phyloP scores from a whole-genome alignment of 2,329 filamentous ascomycete genomes.

The Alternaria infectoria region DNA sequence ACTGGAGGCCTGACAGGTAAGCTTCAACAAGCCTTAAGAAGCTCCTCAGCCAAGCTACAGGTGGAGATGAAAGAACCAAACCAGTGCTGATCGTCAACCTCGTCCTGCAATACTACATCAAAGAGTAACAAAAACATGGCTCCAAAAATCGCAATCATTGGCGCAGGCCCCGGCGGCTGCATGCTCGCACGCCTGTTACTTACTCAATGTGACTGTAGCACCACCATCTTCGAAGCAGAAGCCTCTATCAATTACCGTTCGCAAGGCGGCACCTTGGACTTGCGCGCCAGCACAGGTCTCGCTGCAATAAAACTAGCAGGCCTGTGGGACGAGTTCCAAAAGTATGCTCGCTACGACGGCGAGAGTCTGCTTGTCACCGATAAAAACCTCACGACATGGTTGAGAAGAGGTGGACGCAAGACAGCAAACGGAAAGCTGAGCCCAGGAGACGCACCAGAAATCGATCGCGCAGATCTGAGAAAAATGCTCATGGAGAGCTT shows the following conservation, averaged over 20 bases:
- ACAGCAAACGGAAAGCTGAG: slow-evolving; percentile 10
- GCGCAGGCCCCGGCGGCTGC: slow-evolving; percentile 54
- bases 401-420: slow-evolving; percentile 19
- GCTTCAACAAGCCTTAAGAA: background rate
- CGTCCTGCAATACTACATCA: background rate
- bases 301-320: slow-evolving; percentile 58
- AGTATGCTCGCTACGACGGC: slow-evolving; percentile 50
- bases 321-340: slow-evolving; percentile 57
- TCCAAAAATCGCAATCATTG: slow-evolving; percentile 48
- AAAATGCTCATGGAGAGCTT: slow-evolving; percentile 30
- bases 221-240: slow-evolving; percentile 57
- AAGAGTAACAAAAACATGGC: slow-evolving; percentile 1
- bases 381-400: slow-evolving; percentile 40
- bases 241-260: slow-evolving; percentile 32
- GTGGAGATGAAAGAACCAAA: background rate
- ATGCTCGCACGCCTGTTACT: slow-evolving; percentile 61
- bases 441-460: slow-evolving; percentile 30
- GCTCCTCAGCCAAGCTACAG: background rate
- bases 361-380: slow-evolving; percentile 52
- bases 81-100: background rate
- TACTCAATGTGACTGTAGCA: slow-evolving; percentile 49
- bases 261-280: slow-evolving; percentile 59
- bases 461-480: slow-evolving; percentile 31
- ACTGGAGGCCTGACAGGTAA: background rate
- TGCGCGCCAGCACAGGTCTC: slow-evolving; percentile 60